Percentiles rank a stretch among this genome's conserved stretches.
phyloP scores from a whole-genome alignment of 139 green algal genomes.

The Chlamydomonas urium region DNA sequence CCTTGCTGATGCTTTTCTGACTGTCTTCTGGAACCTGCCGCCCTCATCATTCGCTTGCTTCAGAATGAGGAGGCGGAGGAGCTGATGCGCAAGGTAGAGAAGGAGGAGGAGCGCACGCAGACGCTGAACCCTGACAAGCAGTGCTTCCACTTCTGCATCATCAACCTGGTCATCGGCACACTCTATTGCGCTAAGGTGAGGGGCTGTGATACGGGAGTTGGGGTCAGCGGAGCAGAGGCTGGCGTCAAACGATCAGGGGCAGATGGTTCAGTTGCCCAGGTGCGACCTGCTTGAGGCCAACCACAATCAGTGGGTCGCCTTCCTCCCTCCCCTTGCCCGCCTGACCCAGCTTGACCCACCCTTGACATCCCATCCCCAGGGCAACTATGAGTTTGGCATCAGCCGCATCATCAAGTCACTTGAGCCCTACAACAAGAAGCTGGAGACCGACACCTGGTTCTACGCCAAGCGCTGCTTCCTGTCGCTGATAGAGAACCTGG shows the following conservation, averaged over 20 bases:
- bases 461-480: conserved; percentile 76
- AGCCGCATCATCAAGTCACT: conserved; percentile 78
- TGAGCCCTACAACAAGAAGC: conserved; percentile 78
- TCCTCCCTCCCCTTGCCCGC: no score
- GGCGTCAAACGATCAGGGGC: no score
- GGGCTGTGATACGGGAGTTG: no score
- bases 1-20: background rate
- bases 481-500: conserved; percentile 73
- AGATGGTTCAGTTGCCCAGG: no score
- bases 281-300: no score
- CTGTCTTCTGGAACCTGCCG: background rate
- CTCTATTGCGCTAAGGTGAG: conserved; percentile 82
- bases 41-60: background rate
- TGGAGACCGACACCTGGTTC: conserved; percentile 77
- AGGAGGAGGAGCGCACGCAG: conserved; percentile 56
- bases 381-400: conserved; percentile 89
- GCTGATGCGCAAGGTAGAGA: conserved; percentile 82
- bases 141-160: conserved; percentile 83
- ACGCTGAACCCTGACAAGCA: conserved; percentile 48
- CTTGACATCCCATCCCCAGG: conserved; percentile 28
- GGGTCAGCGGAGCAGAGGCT: no score
- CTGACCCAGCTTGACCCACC: no score
- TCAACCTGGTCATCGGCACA: conserved; percentile 91
- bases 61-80: conserved; percentile 88
- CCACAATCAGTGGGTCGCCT: no score